Evolutionary conservation across 805 yeast species (phyloP), one percentile per base, ranked within the genome.

Genomic region (Ogataea pilisensis): DNA sequence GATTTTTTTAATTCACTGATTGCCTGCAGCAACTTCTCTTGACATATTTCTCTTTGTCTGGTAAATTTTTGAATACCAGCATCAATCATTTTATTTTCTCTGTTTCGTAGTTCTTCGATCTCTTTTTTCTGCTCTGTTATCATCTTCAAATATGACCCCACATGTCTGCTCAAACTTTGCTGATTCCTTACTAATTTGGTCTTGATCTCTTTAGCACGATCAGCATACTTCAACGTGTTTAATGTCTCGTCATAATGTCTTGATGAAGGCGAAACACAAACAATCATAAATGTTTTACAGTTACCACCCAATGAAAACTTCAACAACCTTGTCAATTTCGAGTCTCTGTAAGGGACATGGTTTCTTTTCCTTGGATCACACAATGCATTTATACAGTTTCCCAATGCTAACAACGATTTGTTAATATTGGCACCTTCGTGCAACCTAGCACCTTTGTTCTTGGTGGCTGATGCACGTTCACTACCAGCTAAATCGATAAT

Each of bases 211-310:
- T 89, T 89, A 13, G 96, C 97, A 31, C 96, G 68, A 57, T 88
- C 80, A 0, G 97, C 97, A 61, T 90, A 91, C 58, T 87, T 86
- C 45, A 91, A 72, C 0, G 97, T 87, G 59, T 91, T 91, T 38
- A 86, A 68, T 1, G 98, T 90, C 57, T 91, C 98, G 56, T 91
- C 98, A 60, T 88, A 89, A 61, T 91, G 97, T 33, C 70, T 72
- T 24, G 85, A 76, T 44, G 89, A 84, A 0, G 97, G 97, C 4
- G 95, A 82, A 3, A 91, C 76, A 63, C 98, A 91, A 2, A 89
- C 97, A 49, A 91, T 86, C 98, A 91, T 91, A 4, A 88, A 90
- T 0, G 98, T 91, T 58, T 85, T 84, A 63, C 98, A 91, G 57
- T 88, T 87, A 0, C 97, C 97, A 3, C 96, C 96, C 12, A 91